Conservation (phyloP, 2,329 filamentous ascomycete species). For the Cladosporium sp. region DNA sequence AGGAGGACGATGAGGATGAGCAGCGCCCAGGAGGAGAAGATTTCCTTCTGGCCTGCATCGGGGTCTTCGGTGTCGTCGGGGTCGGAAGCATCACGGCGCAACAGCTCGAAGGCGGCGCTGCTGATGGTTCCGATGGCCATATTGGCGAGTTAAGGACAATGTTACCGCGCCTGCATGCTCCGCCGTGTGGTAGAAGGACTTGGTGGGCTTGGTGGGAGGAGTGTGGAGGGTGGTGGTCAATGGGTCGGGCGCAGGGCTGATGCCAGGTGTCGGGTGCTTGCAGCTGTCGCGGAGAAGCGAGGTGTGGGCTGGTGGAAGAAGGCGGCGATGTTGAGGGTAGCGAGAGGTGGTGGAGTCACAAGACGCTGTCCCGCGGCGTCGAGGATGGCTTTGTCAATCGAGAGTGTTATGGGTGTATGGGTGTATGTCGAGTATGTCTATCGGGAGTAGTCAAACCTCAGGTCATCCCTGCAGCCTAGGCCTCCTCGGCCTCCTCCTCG, state of each 20-base stretch:
- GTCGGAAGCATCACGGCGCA: conserved; percentile 39
- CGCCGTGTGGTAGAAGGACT: background rate
- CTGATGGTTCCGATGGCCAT: conserved; percentile 25
- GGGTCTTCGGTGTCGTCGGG: conserved; percentile 54
- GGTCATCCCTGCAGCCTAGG: no score
- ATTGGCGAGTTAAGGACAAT: conserved; percentile 19
- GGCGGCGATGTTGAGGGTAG: background rate
- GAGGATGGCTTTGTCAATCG: no score
- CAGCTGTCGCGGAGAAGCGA: conserved; percentile 1
- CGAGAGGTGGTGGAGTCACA: background rate
- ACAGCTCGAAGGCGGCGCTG: conserved; percentile 17
- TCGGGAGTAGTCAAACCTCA: background rate
- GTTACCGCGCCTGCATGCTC: conserved; percentile 23
- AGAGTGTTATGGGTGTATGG: background rate
- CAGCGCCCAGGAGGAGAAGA: conserved; percentile 92
- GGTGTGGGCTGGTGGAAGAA: background rate
- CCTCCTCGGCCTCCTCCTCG: background rate
- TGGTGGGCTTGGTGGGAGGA: background rate
- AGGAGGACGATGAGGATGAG: conserved; percentile 95
- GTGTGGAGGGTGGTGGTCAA: background rate
- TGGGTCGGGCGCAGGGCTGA: background rate
- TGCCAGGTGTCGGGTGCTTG: conserved; percentile 10
- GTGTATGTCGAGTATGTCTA: no score
- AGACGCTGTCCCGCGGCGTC: conserved; percentile 10
- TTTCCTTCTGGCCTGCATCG: conserved; percentile 86